Evolutionary conservation across 2,329 filamentous ascomycete species (phyloP), one percentile per base, ranked within the genome.

Genomic region (Ambrosiella beaveri): DNA sequence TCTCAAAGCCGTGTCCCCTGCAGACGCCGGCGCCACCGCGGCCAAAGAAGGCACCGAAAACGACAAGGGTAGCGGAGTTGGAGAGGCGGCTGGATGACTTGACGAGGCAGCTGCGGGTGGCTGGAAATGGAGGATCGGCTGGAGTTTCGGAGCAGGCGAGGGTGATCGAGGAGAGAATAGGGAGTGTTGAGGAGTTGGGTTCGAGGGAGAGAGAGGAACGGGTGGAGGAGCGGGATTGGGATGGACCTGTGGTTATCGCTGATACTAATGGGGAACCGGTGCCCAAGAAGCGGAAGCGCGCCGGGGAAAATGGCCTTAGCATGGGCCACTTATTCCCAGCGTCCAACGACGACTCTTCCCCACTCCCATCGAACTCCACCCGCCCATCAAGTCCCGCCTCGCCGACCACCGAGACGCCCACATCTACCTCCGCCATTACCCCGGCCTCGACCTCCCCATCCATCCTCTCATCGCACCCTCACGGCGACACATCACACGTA

Each of bases 81-180:
- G 75, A 77, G 65, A 73, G 72, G 64, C 69, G 74, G 1, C 68
- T 77, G 1, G 70, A 76, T 60, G 73, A 76, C 64, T 67, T 77
- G 58, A 74, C 73, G 2, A 72, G 71, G 1, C 71, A 74, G 54
- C 68, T 76, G 9, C 50, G 49, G 12, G 27, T 27, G 27, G 27
- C 5, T 27, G 27, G 27, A 27, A 27, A 27, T 27, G 3, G 5
- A 27, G 3, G 27, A 27, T 27, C 27, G 5, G 27, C 27, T 27
- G 27, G 27, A 4, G 27, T 27, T 27, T 27, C 27, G 27, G 27
- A 27, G 52, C 45, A 11, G 51, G 12, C 13, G 15, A 47, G 17
- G 39, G 17, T 19, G 15, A 37, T 5, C 15, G 36, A 17, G 13
- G 7, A 37, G 6, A 8, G 2, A 9, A 35, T 38, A 9, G 15